Evolutionary conservation across 1,284 basidiomycete species (phyloP), one percentile per base, ranked within the genome.

Genomic region (Puccinia polysora): DNA sequence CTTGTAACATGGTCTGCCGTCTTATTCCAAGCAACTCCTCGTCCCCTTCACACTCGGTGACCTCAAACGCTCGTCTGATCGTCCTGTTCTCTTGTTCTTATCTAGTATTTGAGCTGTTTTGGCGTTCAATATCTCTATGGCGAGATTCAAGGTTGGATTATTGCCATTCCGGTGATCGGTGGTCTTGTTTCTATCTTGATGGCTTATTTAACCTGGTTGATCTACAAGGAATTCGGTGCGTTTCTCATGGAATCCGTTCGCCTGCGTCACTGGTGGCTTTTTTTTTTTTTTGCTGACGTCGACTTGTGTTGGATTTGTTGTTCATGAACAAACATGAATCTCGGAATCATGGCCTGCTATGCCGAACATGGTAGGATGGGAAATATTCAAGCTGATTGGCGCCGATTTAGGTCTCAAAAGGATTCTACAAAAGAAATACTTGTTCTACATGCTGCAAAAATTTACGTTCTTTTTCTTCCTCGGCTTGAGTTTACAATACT

Each of bases 381-480:
- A 71, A 30, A 71, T 63, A 23, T 71, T 62, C 53, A 62, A 63
- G 34, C 50, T 50, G n/a, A 53, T 71, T 15, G 69, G 69, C 0
- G 69, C 69, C 0, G 69, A 71, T 55, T 36, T 71, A 3, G 59
- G 40, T 1, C 43, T 71, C 12, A 62, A 62, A 34, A 30, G 58
- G 25, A 60, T 52, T 36, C 47, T 71, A 18, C 56, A 60, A n/a
- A 40, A 40, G 23, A 62, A 71, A 43, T 71, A 71, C 36, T 28
- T 62, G 3, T 71, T 71, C 25, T 45, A 63, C 59, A 71, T 71
- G 69, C 32, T 71, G 28, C 69, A 71, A 36, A 71, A 71, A 63
- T 71, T 71, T 34, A 49, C 49, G 32, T 36, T 71, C 28, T 71
- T 71, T 40, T 71, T 71, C 28, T 50, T 71, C 49, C 25, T 71